Evolutionary conservation across 148 eudicot species (phyloP), one percentile per base, ranked within the genome.

Genomic region (Nepenthes gracilis): DNA sequence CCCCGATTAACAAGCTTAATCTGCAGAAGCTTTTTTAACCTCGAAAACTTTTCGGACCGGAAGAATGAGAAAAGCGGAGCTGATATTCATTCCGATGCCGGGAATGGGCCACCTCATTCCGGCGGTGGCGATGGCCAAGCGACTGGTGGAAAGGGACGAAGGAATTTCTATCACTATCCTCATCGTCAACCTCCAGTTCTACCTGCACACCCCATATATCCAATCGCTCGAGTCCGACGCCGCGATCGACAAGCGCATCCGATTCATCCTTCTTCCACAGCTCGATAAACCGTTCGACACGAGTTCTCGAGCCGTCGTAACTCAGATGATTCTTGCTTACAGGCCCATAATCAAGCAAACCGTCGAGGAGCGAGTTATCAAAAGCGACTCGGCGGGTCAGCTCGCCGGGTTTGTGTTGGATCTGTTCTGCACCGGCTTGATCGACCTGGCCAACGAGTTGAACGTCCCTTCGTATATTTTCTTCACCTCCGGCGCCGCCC

Each of bases 51-150:
- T 23, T 23, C 23, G 23, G 23, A 23, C 23, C 60, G 33, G 40
- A 47, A 1, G 1, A 49, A 49, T 49, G 35, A 38, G 32, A 53
- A 55, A 64, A 32, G 51, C 36, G 9, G 63, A 60, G 63, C 63
- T 60, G 51, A 36, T 60, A 3, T 14, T 60, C 9, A 9, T 60
- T 9, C 63, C 63, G n/a, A 10, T 32, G 9, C 67, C 67, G 7
- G 60, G 60, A 8, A 55, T 64, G 60, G 67, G 67, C 23, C 67
- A 64, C 60, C 59, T 64, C 2, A 43, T 47, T 52, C 53, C 59
- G 12, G 12, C 49, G 15, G 52, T 64, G 5, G 66, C 13, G 47
- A 36, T 63, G 10, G 66, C 35, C 57, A 52, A 63, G 12, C 32
- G 47, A 35, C 57, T 63, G 23, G 57, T 63, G 34, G 8, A 48